Evolutionary conservation across 805 yeast genomes (phyloP).

Genomic region (Lachancea meyersii): DNA sequence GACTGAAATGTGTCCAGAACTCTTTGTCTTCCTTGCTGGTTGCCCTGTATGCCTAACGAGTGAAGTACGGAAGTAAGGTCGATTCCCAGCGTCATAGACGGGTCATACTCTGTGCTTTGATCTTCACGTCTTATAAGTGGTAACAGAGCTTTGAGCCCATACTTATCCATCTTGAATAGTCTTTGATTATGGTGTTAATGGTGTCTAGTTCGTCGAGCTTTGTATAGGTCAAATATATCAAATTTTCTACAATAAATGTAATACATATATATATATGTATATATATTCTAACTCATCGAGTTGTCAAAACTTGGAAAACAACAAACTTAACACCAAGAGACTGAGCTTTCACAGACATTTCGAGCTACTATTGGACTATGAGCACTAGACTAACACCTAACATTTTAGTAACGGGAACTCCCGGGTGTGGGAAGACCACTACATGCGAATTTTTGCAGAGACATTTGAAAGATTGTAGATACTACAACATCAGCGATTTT

Average conservation of each 20-base stretch:
- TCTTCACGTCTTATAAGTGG: slow-evolving; percentile 30
- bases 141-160: slow-evolving; percentile 29
- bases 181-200: too few relatives aligned
- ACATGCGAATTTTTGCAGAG: slow-evolving; percentile 28
- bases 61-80: slow-evolving; percentile 31
- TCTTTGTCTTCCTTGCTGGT: slow-evolving; percentile 16
- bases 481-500: slow-evolving; percentile 66
- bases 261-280: background rate
- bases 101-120: slow-evolving; percentile 21
- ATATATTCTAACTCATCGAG: background rate
- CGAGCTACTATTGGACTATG: too few relatives aligned
- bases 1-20: slow-evolving; percentile 59
- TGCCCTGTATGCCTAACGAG: slow-evolving; percentile 25
- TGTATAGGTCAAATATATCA: background rate
- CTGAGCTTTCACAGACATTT: too few relatives aligned
- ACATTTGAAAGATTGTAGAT: slow-evolving; percentile 36
- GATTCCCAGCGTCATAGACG: slow-evolving; percentile 32
- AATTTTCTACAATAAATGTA: background rate
- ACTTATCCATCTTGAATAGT: slow-evolving; percentile 22
- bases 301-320: background rate
- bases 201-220: too few relatives aligned
- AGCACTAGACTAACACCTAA: slow-evolving; percentile 44
- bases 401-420: slow-evolving; percentile 90
- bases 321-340: too few relatives aligned
- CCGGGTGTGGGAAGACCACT: slow-evolving; percentile 45